Conservation (phyloP, 2,329 filamentous ascomycete species). For the Alternaria alternata region DNA sequence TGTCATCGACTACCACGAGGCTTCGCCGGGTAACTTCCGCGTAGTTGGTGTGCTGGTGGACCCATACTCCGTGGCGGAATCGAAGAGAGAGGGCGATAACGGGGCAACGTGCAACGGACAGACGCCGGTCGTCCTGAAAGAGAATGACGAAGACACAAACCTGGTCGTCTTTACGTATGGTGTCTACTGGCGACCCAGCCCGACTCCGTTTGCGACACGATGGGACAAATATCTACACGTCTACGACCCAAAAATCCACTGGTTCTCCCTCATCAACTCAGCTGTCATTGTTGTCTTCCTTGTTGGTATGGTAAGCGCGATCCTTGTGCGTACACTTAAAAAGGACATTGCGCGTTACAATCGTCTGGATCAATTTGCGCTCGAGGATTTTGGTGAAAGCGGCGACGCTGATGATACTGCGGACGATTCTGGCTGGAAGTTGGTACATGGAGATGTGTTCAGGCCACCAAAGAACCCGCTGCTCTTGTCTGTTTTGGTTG, state of each 20-base stretch:
- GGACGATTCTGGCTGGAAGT: conserved; percentile 98
- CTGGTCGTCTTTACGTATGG: conserved; percentile 87
- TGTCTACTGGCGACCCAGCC: conserved; percentile 84
- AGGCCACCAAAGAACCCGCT: conserved; percentile 83
- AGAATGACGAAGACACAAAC: conserved; percentile 65
- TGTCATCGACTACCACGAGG: conserved; percentile 87
- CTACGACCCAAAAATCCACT: conserved; percentile 97
- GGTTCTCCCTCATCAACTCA: conserved; percentile 97
- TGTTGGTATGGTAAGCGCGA: conserved; percentile 89
- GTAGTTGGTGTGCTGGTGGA: conserved; percentile 93
- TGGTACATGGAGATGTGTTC: conserved; percentile 98
- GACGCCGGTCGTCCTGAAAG: conserved; percentile 69
- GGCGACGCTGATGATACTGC: conserved; percentile 84
- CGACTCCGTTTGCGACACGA: conserved; percentile 91
- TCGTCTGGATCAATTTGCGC: conserved; percentile 85
- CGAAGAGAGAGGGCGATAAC: conserved; percentile 60
- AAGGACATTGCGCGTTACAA: conserved; percentile 99
- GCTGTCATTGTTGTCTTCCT: conserved; percentile 94
- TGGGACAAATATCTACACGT: conserved; percentile 99
- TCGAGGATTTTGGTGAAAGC: conserved; percentile 86
- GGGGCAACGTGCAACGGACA: conserved; percentile 70
- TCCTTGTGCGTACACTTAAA: conserved; percentile 83
- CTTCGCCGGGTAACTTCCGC: conserved; percentile 74
- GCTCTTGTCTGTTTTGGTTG: conserved; percentile 84
- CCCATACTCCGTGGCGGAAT: conserved; percentile 74